These are phyloP conservation scores for Colletotrichum ledebouriae DNA, from an alignment of 2,329 filamentous ascomycete genomes.

Conservation along the genomic window DNA sequence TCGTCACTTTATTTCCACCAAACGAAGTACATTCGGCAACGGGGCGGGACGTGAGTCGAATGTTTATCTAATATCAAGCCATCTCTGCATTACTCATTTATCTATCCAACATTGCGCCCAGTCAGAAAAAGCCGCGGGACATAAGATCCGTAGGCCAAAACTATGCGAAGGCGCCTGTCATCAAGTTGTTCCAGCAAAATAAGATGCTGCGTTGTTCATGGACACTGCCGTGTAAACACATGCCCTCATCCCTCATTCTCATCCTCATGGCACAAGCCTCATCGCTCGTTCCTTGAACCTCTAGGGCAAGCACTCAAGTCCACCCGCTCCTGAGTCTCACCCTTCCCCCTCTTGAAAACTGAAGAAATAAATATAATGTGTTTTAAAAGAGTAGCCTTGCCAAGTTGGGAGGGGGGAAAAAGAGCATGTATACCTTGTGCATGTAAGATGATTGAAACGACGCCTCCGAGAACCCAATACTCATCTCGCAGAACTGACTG, in stretches of 20 bases:
- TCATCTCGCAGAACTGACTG: constrained; percentile 27
- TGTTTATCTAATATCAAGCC: constrained; percentile 28
- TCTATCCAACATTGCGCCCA: constrained; percentile 40
- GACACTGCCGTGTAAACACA: constrained; percentile 14
- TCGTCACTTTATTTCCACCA: no score
- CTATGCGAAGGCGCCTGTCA: constrained; percentile 32
- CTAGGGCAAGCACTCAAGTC: no score
- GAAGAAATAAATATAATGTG: constrained; percentile 19
- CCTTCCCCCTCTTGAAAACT: background rate
- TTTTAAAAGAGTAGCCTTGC: constrained; percentile 7
- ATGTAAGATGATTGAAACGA: constrained; percentile 4
- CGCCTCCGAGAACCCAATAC: constrained; percentile 13
- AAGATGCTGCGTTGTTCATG: constrained; percentile 27
- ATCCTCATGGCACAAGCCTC: background rate
- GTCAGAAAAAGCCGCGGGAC: constrained; percentile 3
- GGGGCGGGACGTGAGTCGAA: background rate
- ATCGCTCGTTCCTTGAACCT: background rate
- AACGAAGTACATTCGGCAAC: no score
- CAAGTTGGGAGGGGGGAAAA: constrained; percentile 1
- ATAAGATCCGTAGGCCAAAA: constrained; percentile 24
- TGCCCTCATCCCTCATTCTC: constrained; percentile 1
- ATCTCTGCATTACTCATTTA: constrained; percentile 42
- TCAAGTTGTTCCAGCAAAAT: constrained; percentile 28
- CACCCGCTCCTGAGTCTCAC: background rate
- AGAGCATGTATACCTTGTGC: constrained; percentile 12